Evolutionary conservation across 345 rosid species (phyloP), one percentile per base, ranked within the genome.

Genomic region (Eucalyptus grandis): DNA sequence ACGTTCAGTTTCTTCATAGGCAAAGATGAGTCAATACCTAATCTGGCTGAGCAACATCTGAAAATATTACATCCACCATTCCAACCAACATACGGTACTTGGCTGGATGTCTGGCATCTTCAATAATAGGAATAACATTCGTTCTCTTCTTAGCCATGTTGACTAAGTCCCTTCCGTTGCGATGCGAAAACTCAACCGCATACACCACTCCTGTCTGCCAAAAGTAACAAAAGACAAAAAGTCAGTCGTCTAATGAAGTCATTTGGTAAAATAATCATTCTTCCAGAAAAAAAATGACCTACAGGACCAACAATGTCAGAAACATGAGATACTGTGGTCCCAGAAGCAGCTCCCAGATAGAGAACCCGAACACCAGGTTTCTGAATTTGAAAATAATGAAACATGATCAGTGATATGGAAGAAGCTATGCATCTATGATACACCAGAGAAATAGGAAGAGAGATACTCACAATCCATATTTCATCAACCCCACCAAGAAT

Each of bases 1-100:
- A 17, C 0, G 1, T 17, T 72, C 44, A 72, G 21, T 72, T 72
- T 34, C 44, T 72, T 72, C 80, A 40, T 21, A 87, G 27, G n/a
- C 31, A 17, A 89, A 30, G 34, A 49, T 3, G 7, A 62, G 44
- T 40, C 88, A 92, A 94, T 89, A 97, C 99, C 98, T 98, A 96
- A 93, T 98, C 99, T 1, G 99, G 99, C 90, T 98, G 99, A 54
- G 99, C 99, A 94, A 98, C 99, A 93, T 98, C 99, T 86, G 99
- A 96, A 92, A 98, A 98, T 83, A 96, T 95, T 26, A 97, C 99
- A 95, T 98, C 99, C 69, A 97, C 99, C 98, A 98, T 98, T 90
- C 98, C 98, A 26, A 98, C 98, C 86, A 98, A 94, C 99, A 96
- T 98, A 44, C 99, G 91, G 92, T 98, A 97, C 91, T 97, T 98